Evolutionary conservation across 148 eudicot species (phyloP).

Genomic region (Rheum nobile): DNA sequence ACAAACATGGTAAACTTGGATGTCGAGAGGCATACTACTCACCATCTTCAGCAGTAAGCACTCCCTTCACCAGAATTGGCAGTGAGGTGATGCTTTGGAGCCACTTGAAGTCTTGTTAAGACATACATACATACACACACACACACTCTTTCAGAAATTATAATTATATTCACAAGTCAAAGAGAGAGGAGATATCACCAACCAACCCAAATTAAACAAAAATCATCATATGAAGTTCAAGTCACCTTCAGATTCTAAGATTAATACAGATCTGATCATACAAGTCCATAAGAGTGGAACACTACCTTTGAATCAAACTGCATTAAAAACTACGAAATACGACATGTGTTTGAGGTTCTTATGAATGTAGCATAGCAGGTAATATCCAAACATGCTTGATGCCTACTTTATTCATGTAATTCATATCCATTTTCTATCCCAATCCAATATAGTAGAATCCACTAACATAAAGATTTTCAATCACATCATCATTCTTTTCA

Average conservation of each 20-base stretch:
- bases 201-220: not conserved
- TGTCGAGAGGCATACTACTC: constrained; percentile 11
- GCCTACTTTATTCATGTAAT: not conserved
- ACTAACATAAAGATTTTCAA: not conserved
- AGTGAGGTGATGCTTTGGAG: constrained; percentile 85
- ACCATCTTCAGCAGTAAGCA: constrained; percentile 90
- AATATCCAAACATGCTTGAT: not conserved
- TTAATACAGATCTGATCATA: not conserved
- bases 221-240: not conserved
- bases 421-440: not conserved
- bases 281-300: not conserved
- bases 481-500: too few relatives aligned
- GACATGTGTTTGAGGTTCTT: not conserved
- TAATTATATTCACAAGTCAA: not conserved
- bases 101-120: constrained; percentile 82
- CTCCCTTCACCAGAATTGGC: constrained; percentile 99
- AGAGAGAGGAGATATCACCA: not conserved
- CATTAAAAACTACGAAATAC: not conserved
- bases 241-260: not conserved
- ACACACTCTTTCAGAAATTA: not conserved
- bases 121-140: too few relatives aligned
- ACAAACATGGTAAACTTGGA: not conserved
- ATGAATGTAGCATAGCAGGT: not conserved
- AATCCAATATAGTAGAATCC: not conserved
- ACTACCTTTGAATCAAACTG: not conserved